Conservation (phyloP, 345 rosid genomes). For the Orychophragmus violaceus region DNA sequence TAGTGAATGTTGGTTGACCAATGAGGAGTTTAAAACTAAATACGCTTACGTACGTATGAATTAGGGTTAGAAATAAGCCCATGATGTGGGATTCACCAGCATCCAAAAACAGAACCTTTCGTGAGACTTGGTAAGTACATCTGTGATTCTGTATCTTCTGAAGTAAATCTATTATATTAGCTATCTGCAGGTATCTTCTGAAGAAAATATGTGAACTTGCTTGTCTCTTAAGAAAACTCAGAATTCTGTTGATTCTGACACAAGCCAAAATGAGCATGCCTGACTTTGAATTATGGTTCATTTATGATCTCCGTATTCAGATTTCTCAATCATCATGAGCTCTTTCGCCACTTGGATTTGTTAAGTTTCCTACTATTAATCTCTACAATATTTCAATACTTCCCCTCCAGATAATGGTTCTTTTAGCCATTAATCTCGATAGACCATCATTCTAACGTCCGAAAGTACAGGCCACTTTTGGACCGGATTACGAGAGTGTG, state of each 20-base stretch:
- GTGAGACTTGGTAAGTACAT: neutral
- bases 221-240: neutral
- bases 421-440: too few species aligned
- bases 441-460: too few species aligned
- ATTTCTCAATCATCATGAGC: constrained; percentile 11
- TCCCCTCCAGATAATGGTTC: too few species aligned
- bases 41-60: too few species aligned
- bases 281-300: neutral
- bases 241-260: neutral
- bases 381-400: constrained; percentile 10
- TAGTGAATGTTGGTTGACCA: too few species aligned
- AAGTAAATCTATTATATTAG: neutral
- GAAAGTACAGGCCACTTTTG: too few species aligned
- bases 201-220: neutral
- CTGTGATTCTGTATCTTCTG: neutral
- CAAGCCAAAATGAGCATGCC: neutral
- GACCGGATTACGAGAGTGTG: too few species aligned
- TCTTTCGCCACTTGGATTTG: constrained; percentile 14
- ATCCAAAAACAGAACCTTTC: neutral
- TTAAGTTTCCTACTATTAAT: constrained; percentile 18
- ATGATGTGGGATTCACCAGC: neutral
- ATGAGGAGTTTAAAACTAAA: too few species aligned
- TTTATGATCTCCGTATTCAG: neutral
- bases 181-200: neutral
- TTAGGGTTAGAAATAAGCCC: neutral